These are phyloP conservation scores for Sporothrix humicola DNA, from an alignment of 2,329 filamentous ascomycete species.

Conservation along the genomic window DNA sequence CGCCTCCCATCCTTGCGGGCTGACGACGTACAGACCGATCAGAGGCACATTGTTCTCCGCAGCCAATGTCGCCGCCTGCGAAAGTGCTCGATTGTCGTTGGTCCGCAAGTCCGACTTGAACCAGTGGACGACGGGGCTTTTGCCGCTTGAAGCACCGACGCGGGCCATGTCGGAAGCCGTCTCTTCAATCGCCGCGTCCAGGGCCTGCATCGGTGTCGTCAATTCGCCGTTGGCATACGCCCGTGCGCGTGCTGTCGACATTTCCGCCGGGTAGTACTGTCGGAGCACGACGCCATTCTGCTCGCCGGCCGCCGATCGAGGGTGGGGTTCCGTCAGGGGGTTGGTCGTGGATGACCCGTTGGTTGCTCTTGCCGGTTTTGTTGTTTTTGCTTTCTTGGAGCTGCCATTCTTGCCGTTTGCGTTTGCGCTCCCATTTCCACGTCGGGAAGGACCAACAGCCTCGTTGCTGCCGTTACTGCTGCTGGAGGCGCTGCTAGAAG, in stretches of 20 bases:
- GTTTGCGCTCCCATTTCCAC: background rate
- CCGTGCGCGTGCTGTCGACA: constrained; percentile 77
- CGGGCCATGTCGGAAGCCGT: constrained; percentile 61
- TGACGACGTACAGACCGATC: constrained; percentile 78
- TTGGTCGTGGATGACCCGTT: background rate
- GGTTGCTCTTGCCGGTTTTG: background rate
- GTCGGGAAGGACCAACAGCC: background rate
- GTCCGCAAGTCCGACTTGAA: constrained; percentile 83
- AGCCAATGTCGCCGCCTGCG: constrained; percentile 64
- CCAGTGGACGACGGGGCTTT: constrained; percentile 77
- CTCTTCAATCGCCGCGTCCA: constrained; percentile 65
- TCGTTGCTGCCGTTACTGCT: background rate
- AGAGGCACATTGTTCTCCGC: constrained; percentile 60
- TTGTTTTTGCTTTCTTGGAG: constrained; percentile 18
- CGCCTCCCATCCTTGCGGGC: constrained; percentile 82
- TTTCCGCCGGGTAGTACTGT: constrained; percentile 83
- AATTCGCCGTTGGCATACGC: constrained; percentile 75
- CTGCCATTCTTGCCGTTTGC: background rate
- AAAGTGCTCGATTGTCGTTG: constrained; percentile 74
- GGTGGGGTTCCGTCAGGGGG: constrained; percentile 53
- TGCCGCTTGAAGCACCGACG: constrained; percentile 57
- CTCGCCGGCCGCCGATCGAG: constrained; percentile 54
- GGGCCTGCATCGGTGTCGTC: constrained; percentile 72
- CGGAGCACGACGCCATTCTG: constrained; percentile 69
- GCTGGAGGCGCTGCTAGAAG: background rate